Base-by-base conservation (phyloP, 352 stramenopile species). In the Pythium insidiosum region DNA sequence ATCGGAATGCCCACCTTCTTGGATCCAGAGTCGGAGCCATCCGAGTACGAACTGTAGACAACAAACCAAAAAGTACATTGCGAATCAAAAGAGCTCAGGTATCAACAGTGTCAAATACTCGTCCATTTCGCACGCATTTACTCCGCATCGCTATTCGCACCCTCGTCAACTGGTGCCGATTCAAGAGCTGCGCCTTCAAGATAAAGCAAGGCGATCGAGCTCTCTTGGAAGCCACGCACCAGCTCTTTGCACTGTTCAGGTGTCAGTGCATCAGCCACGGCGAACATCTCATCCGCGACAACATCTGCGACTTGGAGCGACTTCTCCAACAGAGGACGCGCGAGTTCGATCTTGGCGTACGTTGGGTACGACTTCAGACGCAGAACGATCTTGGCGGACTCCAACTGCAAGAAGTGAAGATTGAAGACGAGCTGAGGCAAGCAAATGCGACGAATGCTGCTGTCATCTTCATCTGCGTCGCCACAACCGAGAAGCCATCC, bases 241-340 rank as follows among this genome's bases (percentile, higher is more conserved):
- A 92, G 49, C 16, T 87, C 69, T 19, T 66, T 63, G 25, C 70
- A 86, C 42, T 92, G 70, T 23, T 79, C 69, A 38, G 69, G 57
- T 22, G 69, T 68, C 29, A 92, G 57, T 10, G 73, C 55, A 13
- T 75, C 46, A 37, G 73, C 78, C 10, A 92, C 75, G 7, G 51
- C 70, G 44, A 88, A 88, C 43, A 84, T 68, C 18, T 89, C 71
- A 50, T 88, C 78, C 5, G 77, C 80, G 9, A 92, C 80, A 4
- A 92, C 66, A 31, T 85, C 73, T 5, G 77, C 76, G 6, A 92
- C 72, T 31, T 88, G 56, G 9, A 92, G 63, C 11, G 74, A 84
- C 34, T 92, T 85, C 29, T 81, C 71, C 20, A 88, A 53, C 30
- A 89, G 49, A 23, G 77, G 64, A 15, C 52, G 64, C 16, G 73